Evolutionary conservation across 768 basidiomycete genomes (phyloP).

Genomic region (Boletales sp.): DNA sequence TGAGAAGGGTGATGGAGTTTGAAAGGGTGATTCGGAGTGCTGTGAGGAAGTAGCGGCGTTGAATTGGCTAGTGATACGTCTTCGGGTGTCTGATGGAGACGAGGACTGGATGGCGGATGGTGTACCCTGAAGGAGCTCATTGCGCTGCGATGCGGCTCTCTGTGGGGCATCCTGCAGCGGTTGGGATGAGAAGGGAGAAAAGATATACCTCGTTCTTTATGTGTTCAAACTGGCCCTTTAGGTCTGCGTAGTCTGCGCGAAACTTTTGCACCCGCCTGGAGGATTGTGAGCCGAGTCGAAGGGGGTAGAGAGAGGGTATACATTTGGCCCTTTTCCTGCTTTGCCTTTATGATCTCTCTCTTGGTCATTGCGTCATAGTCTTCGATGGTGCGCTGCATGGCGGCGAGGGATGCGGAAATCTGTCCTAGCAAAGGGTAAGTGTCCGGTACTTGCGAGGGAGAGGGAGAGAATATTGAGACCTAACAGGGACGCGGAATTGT

Average conservation of each 20-base stretch:
- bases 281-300: conserved; percentile 5
- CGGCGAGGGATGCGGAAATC: conserved; percentile 95
- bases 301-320: conserved; percentile 33
- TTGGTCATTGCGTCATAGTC: conserved; percentile 97
- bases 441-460: neutral
- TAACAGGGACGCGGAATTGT: conserved; percentile 74
- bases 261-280: conserved; percentile 90
- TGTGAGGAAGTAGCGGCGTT: conserved; percentile 46
- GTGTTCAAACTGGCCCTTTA: conserved; percentile 78
- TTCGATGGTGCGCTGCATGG: conserved; percentile 90
- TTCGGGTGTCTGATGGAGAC: conserved; percentile 48
- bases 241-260: conserved; percentile 77
- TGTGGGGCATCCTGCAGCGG: conserved; percentile 25
- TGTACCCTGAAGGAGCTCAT: conserved; percentile 56
- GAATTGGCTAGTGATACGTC: conserved; percentile 48
- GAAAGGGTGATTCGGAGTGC: conserved; percentile 87
- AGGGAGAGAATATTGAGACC: conserved; percentile 61
- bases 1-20: conserved; percentile 50
- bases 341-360: conserved; percentile 93
- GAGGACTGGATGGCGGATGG: conserved; percentile 37
- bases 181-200: neutral
- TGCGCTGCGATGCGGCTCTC: conserved; percentile 58
- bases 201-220: conserved; percentile 54
- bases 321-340: conserved; percentile 95
- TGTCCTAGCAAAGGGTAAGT: conserved; percentile 61